phyloP scores from a whole-genome alignment of 164 flowering plant species.

The Akebia trifoliata region DNA sequence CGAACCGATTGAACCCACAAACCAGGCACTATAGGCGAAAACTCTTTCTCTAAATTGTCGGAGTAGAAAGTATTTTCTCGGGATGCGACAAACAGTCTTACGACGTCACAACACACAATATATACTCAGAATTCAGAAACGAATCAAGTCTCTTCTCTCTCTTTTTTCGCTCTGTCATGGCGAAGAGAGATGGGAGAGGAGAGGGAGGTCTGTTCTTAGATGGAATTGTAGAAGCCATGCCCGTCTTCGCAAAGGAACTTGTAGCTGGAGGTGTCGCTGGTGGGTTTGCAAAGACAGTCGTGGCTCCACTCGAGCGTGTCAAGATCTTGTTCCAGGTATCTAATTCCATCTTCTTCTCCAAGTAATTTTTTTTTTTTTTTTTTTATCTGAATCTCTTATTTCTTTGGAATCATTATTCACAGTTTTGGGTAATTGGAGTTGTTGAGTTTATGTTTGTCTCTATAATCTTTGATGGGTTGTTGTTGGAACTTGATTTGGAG shows the following conservation, averaged over 20 bases:
- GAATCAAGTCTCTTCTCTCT: neutral
- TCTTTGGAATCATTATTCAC: neutral
- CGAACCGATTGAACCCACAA: too few relatives aligned
- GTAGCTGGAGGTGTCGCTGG: constrained; percentile 96
- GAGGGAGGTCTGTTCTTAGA: constrained; percentile 22
- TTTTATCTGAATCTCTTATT: neutral
- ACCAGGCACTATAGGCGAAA: too few relatives aligned
- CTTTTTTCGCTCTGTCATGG: constrained; percentile 5
- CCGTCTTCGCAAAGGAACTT: constrained; percentile 74
- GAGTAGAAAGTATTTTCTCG: too few relatives aligned
- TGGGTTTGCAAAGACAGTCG: constrained; percentile 78
- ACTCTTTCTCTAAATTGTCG: too few relatives aligned
- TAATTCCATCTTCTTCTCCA: neutral
- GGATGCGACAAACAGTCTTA: too few relatives aligned
- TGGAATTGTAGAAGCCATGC: constrained; percentile 48
- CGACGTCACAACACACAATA: too few relatives aligned
- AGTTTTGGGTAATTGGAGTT: neutral
- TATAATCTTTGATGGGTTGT: neutral
- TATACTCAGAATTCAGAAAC: constrained; percentile 1
- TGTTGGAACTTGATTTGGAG: neutral
- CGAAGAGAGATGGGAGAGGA: constrained; percentile 34
- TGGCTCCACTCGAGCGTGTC: constrained; percentile 96
- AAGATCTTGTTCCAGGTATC: constrained; percentile 94
- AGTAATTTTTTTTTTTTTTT: neutral
- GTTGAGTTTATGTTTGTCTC: neutral